Percentiles rank a stretch among this genome's conserved stretches.
Conservation (phyloP, 169 alveolate species). For the Plasmodium gallinaceum region DNA sequence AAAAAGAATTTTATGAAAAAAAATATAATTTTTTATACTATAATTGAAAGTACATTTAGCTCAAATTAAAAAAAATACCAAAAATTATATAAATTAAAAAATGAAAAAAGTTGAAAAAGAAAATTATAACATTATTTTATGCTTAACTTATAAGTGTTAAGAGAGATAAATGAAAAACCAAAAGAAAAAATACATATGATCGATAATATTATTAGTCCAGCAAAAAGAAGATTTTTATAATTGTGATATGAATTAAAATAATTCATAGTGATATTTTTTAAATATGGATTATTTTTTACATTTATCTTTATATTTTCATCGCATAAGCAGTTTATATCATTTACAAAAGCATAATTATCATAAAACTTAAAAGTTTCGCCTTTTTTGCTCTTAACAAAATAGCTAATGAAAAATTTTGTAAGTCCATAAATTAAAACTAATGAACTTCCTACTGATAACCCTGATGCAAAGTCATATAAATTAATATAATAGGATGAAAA, state of each 20-base stretch:
- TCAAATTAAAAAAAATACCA: background rate
- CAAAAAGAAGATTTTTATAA: constrained; percentile 40
- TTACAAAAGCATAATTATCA: constrained; percentile 48
- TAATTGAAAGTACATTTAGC: too few species aligned
- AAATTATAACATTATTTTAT: background rate
- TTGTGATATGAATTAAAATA: constrained; percentile 40
- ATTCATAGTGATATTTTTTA: constrained; percentile 13
- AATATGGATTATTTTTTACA: constrained; percentile 37
- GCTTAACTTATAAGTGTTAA: constrained; percentile 6
- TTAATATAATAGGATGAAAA: constrained; percentile 37
- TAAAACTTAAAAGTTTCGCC: constrained; percentile 25
- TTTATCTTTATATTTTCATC: constrained; percentile 21
- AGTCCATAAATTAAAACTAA: constrained; percentile 57
- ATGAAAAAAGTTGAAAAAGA: background rate
- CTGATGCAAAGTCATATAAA: constrained; percentile 52
- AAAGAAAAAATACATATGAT: constrained; percentile 19
- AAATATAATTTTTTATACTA: too few species aligned
- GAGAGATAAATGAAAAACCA: constrained; percentile 37
- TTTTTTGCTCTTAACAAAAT: constrained; percentile 21
- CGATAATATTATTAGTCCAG: constrained; percentile 8
- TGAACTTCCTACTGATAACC: constrained; percentile 24
- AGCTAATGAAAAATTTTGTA: constrained; percentile 4
- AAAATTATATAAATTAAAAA: background rate
- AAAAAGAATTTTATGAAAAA: too few species aligned
- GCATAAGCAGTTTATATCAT: constrained; percentile 49